Base-by-base conservation (phyloP, 345 rosid species). In the Sisymbrium altissimum region DNA sequence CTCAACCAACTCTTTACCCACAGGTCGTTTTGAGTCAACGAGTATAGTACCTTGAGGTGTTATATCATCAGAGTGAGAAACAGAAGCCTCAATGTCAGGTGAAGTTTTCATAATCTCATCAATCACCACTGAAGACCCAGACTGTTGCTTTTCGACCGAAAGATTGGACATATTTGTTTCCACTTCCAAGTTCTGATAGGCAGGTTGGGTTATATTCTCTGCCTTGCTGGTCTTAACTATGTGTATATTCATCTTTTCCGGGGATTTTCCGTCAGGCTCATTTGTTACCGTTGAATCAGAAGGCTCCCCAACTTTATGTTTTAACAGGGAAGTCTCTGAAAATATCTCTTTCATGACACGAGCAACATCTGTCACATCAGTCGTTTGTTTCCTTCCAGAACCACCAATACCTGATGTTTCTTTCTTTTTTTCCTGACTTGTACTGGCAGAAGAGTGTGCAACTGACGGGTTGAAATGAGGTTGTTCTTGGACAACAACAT, bases 301-400 rank as follows among this genome's bases (percentile, higher is more conserved):
- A 70, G 68, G 35, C 64, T 86, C 89, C 32, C 72, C 80, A 57
- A 66, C 63, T 74, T 73, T 88, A 46, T 62, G 65, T 72, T 88
- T 87, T 44, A 83, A 68, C 40, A 84, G 77, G 67, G 81, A 69
- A 77, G 80, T 78, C 74, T 84, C 93, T 4, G 91, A 80, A 70
- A 86, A 86, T 50, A 82, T 79, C 71, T 83, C 89, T 80, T 82
- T 86, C 86, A 81, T 84, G 78, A 82, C 85, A 64, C 88, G 83
- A 73, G 93, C 84, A 78, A 86, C 92, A 80, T 83, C 85, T 69
- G 74, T 80, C 50, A 81, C 76, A 81, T 80, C 87, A 81, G 83
- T 77, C 53, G 81, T 82, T 64, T 85, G 87, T 76, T 82, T 78
- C 81, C 80, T 85, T 32, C 80, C 80, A 32, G 72, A 64, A 71